phyloP scores from a whole-genome alignment of 129 eudicot genomes.

The Gnaphalium uliginosum region DNA sequence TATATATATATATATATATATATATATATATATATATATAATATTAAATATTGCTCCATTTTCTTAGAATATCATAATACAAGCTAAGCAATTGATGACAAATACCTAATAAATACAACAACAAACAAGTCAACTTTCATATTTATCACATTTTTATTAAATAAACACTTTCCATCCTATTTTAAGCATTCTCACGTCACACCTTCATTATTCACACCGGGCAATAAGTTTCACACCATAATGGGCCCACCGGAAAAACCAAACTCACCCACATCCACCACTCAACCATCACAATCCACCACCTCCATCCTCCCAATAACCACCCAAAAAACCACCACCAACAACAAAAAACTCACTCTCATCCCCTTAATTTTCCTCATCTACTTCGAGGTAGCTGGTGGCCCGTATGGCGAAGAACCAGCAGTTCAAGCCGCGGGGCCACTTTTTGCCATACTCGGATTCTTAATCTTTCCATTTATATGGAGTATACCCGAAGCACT shows the following conservation, averaged over 20 bases:
- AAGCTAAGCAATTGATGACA: no score
- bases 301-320: slow-evolving; percentile 25
- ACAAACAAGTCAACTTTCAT: no score
- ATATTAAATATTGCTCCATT: no score
- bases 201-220: background rate
- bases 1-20: no score
- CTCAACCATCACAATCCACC: slow-evolving; percentile 14
- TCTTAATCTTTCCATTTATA: slow-evolving; percentile 51
- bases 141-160: no score
- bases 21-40: no score
- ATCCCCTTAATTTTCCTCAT: slow-evolving; percentile 65
- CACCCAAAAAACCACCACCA: slow-evolving; percentile 25
- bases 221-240: background rate
- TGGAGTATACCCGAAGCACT: slow-evolving; percentile 68
- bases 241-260: slow-evolving; percentile 25
- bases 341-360: slow-evolving; percentile 45
- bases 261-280: slow-evolving; percentile 4
- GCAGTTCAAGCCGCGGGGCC: slow-evolving; percentile 63
- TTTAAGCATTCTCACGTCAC: background rate
- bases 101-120: no score
- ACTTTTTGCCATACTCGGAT: slow-evolving; percentile 48
- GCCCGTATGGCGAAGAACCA: slow-evolving; percentile 71
- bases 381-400: slow-evolving; percentile 78
- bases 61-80: no score
- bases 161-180: background rate